phyloP scores from a whole-genome alignment of 768 basidiomycete species.

The Lanmaoa rubissima region DNA sequence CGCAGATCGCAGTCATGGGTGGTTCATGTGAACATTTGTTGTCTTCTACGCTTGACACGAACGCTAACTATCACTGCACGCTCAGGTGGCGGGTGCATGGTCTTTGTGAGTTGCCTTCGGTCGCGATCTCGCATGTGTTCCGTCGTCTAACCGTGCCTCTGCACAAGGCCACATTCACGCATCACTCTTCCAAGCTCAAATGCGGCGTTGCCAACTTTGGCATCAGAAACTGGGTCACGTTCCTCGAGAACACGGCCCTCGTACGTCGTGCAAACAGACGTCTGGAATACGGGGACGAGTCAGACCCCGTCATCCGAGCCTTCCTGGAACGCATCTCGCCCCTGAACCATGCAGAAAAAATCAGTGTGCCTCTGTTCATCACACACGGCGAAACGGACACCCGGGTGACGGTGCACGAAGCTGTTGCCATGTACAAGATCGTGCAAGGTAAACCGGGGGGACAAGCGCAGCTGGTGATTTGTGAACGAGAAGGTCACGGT shows the following conservation, averaged over 20 bases:
- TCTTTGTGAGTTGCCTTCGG: slow-evolving; percentile 30
- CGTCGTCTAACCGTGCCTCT: not conserved
- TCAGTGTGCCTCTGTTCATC: slow-evolving; percentile 37
- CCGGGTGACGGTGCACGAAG: slow-evolving; percentile 40
- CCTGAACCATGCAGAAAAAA: slow-evolving; percentile 37
- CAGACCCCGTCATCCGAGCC: slow-evolving; percentile 34
- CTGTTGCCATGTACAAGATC: slow-evolving; percentile 37
- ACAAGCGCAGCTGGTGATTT: slow-evolving; percentile 37
- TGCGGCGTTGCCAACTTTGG: slow-evolving; percentile 44
- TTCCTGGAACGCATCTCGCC: slow-evolving; percentile 42
- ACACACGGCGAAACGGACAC: slow-evolving; percentile 44
- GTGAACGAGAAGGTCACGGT: slow-evolving; percentile 45
- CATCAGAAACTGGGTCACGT: slow-evolving; percentile 39
- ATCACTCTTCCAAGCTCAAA: slow-evolving; percentile 40
- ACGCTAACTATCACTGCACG: not conserved
- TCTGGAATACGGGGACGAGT: slow-evolving; percentile 42
- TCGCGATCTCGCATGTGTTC: not conserved
- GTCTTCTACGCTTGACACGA: not conserved
- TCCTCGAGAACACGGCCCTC: slow-evolving; percentile 41
- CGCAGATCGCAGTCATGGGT: slow-evolving; percentile 42
- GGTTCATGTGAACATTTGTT: slow-evolving; percentile 35
- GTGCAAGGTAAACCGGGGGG: slow-evolving; percentile 24
- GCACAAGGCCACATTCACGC: slow-evolving; percentile 38
- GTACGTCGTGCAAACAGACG: slow-evolving; percentile 36
- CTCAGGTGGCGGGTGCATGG: slow-evolving; percentile 42